Percentiles rank a stretch among this genome's conserved stretches.
phyloP scores from a whole-genome alignment of 2,329 filamentous ascomycete genomes.

The Fusarium sp. region DNA sequence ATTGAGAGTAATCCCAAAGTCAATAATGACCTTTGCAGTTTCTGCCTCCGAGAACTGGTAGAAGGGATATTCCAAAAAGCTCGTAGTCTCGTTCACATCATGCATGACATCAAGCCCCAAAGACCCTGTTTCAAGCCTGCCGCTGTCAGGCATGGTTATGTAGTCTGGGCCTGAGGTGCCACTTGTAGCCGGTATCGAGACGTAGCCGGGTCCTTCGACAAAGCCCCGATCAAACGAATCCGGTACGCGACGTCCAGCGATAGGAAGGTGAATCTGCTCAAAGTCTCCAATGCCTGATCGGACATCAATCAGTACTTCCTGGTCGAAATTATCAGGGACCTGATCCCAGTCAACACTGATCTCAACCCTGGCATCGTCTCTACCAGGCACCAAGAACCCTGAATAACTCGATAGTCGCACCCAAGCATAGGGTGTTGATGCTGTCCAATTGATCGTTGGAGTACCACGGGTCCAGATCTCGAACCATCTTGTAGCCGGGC shows the following conservation, averaged over 20 bases:
- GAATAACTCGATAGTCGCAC: conserved; percentile 65
- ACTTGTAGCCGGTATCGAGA: conserved; percentile 49
- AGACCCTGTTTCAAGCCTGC: conserved; percentile 28
- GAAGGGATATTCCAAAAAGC: conserved; percentile 28
- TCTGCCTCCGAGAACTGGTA: conserved; percentile 19
- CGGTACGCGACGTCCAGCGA: conserved; percentile 65
- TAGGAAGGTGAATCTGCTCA: conserved; percentile 68
- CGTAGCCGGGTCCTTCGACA: conserved; percentile 70
- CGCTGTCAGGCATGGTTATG: conserved; percentile 21
- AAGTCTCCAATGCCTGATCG: conserved; percentile 55
- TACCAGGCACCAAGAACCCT: conserved; percentile 64
- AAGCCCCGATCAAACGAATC: conserved; percentile 69
- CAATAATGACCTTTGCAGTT: not conserved
- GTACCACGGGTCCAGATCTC: conserved; percentile 75
- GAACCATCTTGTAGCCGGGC: conserved; percentile 70
- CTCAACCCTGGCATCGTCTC: conserved; percentile 33
- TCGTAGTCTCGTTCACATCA: fast-evolving
- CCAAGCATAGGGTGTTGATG: conserved; percentile 65
- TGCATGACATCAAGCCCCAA: conserved; percentile 11
- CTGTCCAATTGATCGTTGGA: conserved; percentile 66
- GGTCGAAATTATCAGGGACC: conserved; percentile 56
- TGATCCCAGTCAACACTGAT: conserved; percentile 51
- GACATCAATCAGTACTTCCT: conserved; percentile 49
- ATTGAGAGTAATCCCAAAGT: conserved; percentile 36
- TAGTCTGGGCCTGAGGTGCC: conserved; percentile 15